phyloP scores from a whole-genome alignment of 192 early-diverging fungal species.

The Paraglomus brasilianum region DNA sequence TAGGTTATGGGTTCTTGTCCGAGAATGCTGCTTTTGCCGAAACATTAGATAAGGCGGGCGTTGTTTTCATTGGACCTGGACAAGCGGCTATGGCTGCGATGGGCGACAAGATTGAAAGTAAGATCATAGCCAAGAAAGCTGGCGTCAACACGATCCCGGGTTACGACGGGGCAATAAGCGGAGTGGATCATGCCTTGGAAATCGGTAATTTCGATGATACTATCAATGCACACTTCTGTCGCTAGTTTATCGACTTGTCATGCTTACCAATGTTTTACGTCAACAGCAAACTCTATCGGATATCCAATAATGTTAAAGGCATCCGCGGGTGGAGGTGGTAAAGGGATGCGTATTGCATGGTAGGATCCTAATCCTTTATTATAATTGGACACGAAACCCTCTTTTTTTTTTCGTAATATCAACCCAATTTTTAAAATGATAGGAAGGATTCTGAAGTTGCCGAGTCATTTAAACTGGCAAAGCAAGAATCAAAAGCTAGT shows the following conservation, averaged over 20 bases:
- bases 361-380: constrained; percentile 12
- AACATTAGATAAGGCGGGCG: constrained; percentile 67
- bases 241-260: not conserved
- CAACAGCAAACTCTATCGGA: constrained; percentile 58
- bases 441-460: constrained; percentile 59
- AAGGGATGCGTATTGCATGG: constrained; percentile 83
- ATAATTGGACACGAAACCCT: not conserved
- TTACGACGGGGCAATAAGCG: constrained; percentile 76
- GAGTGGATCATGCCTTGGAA: constrained; percentile 71
- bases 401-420: not conserved
- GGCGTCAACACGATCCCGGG: constrained; percentile 84
- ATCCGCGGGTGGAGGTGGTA: constrained; percentile 78
- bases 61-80: constrained; percentile 73
- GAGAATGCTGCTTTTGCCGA: constrained; percentile 85
- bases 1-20: constrained; percentile 90
- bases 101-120: constrained; percentile 82
- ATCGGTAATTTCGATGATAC: constrained; percentile 46
- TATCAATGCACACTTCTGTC: not conserved
- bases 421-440: not conserved
- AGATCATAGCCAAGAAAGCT: constrained; percentile 69
- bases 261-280: not conserved
- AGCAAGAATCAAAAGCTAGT: constrained; percentile 74
- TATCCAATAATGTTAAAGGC: constrained; percentile 88
- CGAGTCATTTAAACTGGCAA: constrained; percentile 78
- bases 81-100: constrained; percentile 69